A percentile compares a stretch with the other conserved stretches of the same genome.
phyloP scores from a whole-genome alignment of 805 yeast genomes.

The Zygoascus flipseniorum region DNA sequence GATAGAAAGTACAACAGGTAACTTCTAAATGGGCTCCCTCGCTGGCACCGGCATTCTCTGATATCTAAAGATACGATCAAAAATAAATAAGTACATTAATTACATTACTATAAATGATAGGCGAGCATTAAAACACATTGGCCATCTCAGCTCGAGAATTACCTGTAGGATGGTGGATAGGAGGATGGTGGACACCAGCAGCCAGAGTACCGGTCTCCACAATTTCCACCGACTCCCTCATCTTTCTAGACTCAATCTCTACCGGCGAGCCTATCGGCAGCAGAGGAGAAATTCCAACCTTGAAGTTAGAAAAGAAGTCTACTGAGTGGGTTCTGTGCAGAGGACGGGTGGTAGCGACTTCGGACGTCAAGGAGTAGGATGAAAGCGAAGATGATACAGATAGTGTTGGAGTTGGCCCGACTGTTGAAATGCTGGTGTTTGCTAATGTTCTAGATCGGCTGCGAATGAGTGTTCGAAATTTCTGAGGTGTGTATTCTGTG shows the following conservation, averaged over 20 bases:
- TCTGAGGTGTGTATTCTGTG: neutral
- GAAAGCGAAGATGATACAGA: neutral
- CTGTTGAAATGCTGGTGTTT: neutral
- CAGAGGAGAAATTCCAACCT: neutral
- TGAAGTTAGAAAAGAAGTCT: neutral
- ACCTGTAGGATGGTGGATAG: neutral
- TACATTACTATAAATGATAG: neutral
- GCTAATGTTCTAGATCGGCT: neutral
- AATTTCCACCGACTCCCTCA: neutral
- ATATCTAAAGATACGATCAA: neutral
- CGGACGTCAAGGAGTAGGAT: neutral
- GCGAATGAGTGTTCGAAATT: neutral
- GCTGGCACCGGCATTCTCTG: too few species aligned
- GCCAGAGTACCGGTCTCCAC: neutral
- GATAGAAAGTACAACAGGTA: too few species aligned
- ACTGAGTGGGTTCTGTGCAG: neutral
- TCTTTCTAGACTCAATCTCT: neutral
- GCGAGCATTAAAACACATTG: neutral
- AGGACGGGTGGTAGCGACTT: neutral
- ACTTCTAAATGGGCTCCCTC: too few species aligned
- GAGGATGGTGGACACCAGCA: neutral
- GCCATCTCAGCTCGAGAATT: neutral
- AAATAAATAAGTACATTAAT: neutral
- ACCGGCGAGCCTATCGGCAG: neutral
- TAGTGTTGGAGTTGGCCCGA: neutral